A percentile compares a stretch with the other conserved stretches of the same genome.
phyloP scores from a whole-genome alignment of 1,284 basidiomycete species.

The Trichosporon ovoides region DNA sequence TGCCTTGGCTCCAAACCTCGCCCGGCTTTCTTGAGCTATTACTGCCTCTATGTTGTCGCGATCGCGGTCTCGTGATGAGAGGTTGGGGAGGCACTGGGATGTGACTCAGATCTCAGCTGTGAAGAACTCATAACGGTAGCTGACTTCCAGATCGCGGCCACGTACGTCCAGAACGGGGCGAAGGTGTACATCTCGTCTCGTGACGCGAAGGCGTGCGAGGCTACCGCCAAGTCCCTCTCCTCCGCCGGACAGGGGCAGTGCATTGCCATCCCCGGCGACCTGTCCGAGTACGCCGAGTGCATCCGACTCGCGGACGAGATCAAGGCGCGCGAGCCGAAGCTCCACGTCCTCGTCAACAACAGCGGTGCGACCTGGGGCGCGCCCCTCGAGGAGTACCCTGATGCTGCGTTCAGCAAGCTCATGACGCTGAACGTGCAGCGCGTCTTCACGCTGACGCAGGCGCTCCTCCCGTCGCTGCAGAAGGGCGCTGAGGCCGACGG shows the following conservation, averaged over 20 bases:
- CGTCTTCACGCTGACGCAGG: slow-evolving; percentile 66
- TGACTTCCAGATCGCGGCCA: slow-evolving; percentile 58
- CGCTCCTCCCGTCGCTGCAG: slow-evolving; percentile 59
- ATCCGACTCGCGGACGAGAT: slow-evolving; percentile 56
- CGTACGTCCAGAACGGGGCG: slow-evolving; percentile 62
- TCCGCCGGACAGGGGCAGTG: slow-evolving; percentile 57
- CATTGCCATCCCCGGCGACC: slow-evolving; percentile 58
- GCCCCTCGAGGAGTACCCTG: slow-evolving; percentile 57
- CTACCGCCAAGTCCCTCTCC: slow-evolving; percentile 58
- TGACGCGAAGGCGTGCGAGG: slow-evolving; percentile 56
- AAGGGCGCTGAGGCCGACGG: slow-evolving; percentile 54
- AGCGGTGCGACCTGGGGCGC: slow-evolving; percentile 64
- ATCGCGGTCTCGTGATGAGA: too few relatives aligned
- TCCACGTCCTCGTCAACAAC: slow-evolving; percentile 51
- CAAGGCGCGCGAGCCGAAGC: slow-evolving; percentile 51
- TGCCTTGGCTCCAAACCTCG: too few relatives aligned
- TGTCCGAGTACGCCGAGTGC: slow-evolving; percentile 59
- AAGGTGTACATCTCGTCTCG: slow-evolving; percentile 66
- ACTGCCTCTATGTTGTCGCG: too few relatives aligned
- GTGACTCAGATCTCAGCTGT: too few relatives aligned
- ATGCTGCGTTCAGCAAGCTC: slow-evolving; percentile 48
- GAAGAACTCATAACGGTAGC: neutral
- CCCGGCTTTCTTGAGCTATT: too few relatives aligned
- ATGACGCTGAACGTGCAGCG: slow-evolving; percentile 63
- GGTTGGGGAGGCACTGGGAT: too few relatives aligned